These are phyloP conservation scores for Acmispon strigosus DNA, from an alignment of 306 rosid species.

Conservation along the genomic window DNA sequence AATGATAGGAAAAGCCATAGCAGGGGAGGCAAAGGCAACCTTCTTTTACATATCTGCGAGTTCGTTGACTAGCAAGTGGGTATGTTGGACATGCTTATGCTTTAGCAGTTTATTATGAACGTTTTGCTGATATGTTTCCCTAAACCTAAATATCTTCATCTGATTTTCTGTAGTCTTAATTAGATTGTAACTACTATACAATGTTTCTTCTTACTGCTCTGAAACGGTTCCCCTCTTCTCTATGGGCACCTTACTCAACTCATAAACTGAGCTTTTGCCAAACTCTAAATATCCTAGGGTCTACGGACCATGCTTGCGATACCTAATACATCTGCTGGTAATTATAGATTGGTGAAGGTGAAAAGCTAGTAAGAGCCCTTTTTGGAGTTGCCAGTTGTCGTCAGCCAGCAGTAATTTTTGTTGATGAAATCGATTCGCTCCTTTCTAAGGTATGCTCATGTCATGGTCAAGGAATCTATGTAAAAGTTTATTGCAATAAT, in stretches of 20 bases:
- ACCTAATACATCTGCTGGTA: constrained; percentile 9
- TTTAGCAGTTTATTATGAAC: constrained; percentile 8
- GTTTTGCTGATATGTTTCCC: neutral
- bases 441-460: constrained; percentile 80
- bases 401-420: constrained; percentile 97
- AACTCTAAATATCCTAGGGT: neutral
- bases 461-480: neutral
- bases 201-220: constrained; percentile 2
- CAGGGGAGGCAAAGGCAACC: constrained; percentile 98
- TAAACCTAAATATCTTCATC: neutral
- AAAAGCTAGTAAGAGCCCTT: constrained; percentile 89
- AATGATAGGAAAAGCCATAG: constrained; percentile 98
- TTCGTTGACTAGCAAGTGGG: constrained; percentile 97
- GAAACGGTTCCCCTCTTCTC: neutral
- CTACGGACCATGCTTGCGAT: neutral
- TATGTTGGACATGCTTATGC: constrained; percentile 33
- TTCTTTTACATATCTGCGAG: constrained; percentile 97
- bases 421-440: constrained; percentile 97
- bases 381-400: constrained; percentile 97
- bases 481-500: neutral
- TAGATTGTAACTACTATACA: neutral
- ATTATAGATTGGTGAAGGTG: constrained; percentile 95
- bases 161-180: constrained; percentile 7
- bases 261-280: neutral
- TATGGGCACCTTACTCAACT: constrained; percentile 5